A percentile compares a stretch with the other conserved stretches of the same genome.
Evolutionary conservation across 2,329 filamentous ascomycete genomes (phyloP).

Genomic region (Ascosphaera aggregata): DNA sequence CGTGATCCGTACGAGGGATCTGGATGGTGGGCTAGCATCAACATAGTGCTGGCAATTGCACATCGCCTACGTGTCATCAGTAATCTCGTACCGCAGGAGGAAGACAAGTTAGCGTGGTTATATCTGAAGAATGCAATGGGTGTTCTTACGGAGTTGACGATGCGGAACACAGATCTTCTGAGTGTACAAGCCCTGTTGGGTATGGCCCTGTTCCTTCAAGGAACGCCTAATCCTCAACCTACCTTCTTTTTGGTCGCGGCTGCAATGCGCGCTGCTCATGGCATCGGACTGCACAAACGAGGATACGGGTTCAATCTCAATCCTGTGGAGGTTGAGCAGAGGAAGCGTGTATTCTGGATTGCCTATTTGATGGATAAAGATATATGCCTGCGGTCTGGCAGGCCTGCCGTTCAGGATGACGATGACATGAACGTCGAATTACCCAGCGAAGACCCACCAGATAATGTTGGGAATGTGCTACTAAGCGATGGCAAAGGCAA

Average conservation of each 20-base stretch:
- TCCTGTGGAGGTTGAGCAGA: slow-evolving; percentile 80
- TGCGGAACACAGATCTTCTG: slow-evolving; percentile 86
- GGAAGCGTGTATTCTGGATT: slow-evolving; percentile 57
- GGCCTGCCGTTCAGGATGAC: slow-evolving; percentile 49
- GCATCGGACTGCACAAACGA: slow-evolving; percentile 83
- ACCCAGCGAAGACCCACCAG: slow-evolving; percentile 68
- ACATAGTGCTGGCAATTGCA: slow-evolving; percentile 79
- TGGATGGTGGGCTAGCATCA: slow-evolving; percentile 96
- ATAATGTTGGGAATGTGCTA: slow-evolving; percentile 88
- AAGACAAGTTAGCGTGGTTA: slow-evolving; percentile 85
- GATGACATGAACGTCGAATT: slow-evolving; percentile 91
- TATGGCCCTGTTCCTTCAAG: slow-evolving; percentile 85
- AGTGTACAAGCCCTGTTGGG: slow-evolving; percentile 86
- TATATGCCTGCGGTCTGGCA: slow-evolving; percentile 47
- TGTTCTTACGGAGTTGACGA: slow-evolving; percentile 74
- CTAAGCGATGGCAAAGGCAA: slow-evolving; percentile 73
- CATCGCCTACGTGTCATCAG: slow-evolving; percentile 88
- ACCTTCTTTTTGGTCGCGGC: slow-evolving; percentile 78
- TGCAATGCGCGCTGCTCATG: slow-evolving; percentile 75
- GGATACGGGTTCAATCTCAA: slow-evolving; percentile 87
- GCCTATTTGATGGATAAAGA: slow-evolving; percentile 53
- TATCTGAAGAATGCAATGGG: slow-evolving; percentile 95
- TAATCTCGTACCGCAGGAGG: slow-evolving; percentile 69
- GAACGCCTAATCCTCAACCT: slow-evolving; percentile 89
- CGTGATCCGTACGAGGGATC: slow-evolving; percentile 80